Conservation (phyloP, 352 stramenopile genomes). For the Globisporangium spiculum region DNA sequence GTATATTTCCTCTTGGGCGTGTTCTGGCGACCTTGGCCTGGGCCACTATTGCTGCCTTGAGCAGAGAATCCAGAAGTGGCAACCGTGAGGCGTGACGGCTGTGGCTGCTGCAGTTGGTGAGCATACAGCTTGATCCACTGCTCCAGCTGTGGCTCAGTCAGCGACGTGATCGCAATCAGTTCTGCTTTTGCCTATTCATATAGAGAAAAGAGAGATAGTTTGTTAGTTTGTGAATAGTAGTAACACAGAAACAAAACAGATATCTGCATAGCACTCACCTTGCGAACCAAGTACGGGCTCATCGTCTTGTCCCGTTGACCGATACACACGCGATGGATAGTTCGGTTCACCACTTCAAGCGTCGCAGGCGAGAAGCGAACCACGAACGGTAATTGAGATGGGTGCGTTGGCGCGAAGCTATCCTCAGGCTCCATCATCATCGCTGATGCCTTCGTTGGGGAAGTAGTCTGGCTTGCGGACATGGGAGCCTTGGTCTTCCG, state of each 20-base stretch:
- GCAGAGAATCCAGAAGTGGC: constrained; percentile 7
- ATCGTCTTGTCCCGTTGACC: constrained; percentile 53
- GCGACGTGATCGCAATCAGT: constrained; percentile 51
- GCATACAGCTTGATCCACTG: constrained; percentile 55
- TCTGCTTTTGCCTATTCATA: constrained; percentile 37
- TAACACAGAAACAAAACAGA: neutral
- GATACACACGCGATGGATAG: constrained; percentile 49
- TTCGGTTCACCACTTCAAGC: constrained; percentile 39
- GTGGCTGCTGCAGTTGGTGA: constrained; percentile 25
- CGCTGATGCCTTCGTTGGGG: constrained; percentile 7
- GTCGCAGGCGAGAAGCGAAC: constrained; percentile 31
- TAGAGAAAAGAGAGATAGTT: neutral
- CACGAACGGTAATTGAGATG: constrained; percentile 54
- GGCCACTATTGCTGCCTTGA: neutral
- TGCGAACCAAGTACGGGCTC: constrained; percentile 39
- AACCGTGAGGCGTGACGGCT: constrained; percentile 16
- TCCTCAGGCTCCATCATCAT: constrained; percentile 11
- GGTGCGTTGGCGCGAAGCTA: constrained; percentile 26
- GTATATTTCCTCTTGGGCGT: constrained; percentile 51
- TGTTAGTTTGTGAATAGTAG: constrained; percentile 9
- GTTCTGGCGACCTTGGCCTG: constrained; percentile 27
- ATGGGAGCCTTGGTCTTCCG: constrained; percentile 30
- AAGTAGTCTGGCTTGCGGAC: constrained; percentile 11
- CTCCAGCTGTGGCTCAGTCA: constrained; percentile 59
- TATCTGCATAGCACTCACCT: constrained; percentile 22